Conservation (phyloP, 345 rosid species). For the Adansonia digitata region DNA sequence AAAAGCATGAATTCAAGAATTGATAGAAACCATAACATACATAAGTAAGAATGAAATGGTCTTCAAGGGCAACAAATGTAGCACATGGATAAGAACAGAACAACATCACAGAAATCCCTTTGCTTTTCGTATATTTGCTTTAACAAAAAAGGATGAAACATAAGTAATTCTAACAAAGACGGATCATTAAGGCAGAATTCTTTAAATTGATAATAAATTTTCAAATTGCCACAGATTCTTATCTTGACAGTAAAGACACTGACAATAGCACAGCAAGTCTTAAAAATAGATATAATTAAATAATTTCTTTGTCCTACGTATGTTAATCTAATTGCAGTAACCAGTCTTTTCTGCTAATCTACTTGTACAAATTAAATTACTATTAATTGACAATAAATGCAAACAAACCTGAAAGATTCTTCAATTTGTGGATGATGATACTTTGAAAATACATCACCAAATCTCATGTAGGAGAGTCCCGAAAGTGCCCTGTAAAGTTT, state of each 20-base stretch:
- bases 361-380: background rate
- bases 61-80: background rate
- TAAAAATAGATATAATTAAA: background rate
- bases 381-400: background rate
- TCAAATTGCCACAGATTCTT: background rate
- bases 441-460: conserved; percentile 90
- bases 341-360: background rate
- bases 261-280: background rate
- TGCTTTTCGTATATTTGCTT: background rate
- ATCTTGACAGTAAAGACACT: background rate
- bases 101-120: background rate
- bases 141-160: background rate
- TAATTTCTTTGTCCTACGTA: background rate
- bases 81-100: background rate
- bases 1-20: background rate
- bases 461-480: conserved; percentile 83
- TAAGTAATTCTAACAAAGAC: background rate
- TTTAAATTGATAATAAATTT: background rate
- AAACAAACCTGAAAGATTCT: conserved; percentile 61
- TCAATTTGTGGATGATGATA: conserved; percentile 68
- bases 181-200: background rate
- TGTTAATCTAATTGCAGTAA: background rate
- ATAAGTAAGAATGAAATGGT: background rate
- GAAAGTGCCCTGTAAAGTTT: conserved; percentile 52
- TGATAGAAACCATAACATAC: background rate